Evolutionary conservation across 2,329 filamentous ascomycete genomes (phyloP), one percentile per base, ranked within the genome.

Genomic region (Colletotrichum coccodes): DNA sequence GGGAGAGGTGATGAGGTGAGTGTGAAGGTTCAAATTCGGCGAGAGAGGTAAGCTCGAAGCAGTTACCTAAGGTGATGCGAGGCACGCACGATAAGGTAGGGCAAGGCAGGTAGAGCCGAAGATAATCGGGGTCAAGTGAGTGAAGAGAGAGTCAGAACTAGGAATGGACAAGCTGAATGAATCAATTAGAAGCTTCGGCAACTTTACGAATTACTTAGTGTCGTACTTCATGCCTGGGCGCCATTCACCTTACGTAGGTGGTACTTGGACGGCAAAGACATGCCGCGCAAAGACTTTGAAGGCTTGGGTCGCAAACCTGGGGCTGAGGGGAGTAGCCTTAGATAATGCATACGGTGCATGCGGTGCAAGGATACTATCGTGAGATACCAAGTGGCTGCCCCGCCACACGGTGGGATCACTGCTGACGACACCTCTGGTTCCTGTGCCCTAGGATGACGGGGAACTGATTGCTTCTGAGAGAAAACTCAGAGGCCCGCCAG

Each of bases 361-460:
- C 38, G 47, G 44, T 53, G 53, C 53, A 38, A 52, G 16, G 18
- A 23, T 30, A 44, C 46, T 68, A 68, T 62, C 53, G 53, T 34
- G 11, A 32, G 26, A 46, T 52, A 68, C 64, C 21, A 16, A 30
- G 36, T 32, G 47, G 30, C 7, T 49, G 47, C 53, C 60, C 60
- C 64, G 53, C 60, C 53, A 68, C 32, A 68, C 38, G 57, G 53
- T n/a, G 40, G 58, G 34, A 62, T 62, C 42, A 62, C 58, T 56
- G 64, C 64, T 68, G 64, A 68, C 53, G 64, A 68, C 64, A 64
- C 60, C 44, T 67, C 59, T 42, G 30, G 28, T 32, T 34, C 42
- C 46, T 12, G 18, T 68, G 64, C 53, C 53, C 49, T 62, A 61
- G 46, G 50, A 47, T 36, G 56, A 38, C n/a, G 52, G 60, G 34